These are phyloP conservation scores for Jacaranda copaia DNA, from an alignment of 257 asterid species.

Conservation along the genomic window DNA sequence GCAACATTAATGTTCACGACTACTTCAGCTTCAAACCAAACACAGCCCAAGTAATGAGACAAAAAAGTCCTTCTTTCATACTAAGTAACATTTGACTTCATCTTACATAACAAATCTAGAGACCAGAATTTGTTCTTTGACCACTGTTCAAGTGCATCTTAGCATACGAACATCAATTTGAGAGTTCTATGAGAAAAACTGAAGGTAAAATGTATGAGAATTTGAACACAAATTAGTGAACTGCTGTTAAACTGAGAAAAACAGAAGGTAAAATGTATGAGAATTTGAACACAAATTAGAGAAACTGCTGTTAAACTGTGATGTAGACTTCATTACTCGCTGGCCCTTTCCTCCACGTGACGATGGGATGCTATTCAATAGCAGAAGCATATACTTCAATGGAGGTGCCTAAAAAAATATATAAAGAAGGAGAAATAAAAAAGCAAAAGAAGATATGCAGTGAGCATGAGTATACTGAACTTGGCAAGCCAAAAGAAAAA, in stretches of 20 bases:
- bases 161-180: background rate
- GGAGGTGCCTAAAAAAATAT: constrained; percentile 35
- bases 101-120: background rate
- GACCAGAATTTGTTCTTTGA: constrained; percentile 4
- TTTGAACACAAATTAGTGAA: background rate
- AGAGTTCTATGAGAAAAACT: background rate
- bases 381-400: constrained; percentile 26
- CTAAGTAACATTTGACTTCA: background rate
- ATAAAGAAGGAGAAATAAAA: background rate
- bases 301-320: background rate
- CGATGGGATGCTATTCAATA: constrained; percentile 15
- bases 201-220: constrained; percentile 10
- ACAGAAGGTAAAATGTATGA: background rate
- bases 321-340: constrained; percentile 8
- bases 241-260: constrained; percentile 1
- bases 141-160: no score
- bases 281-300: constrained; percentile 8
- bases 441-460: constrained; percentile 23
- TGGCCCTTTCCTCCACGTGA: constrained; percentile 19
- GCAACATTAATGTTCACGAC: no score
- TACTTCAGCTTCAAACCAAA: no score
- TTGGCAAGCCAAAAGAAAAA: background rate
- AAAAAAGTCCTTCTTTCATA: background rate
- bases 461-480: background rate
- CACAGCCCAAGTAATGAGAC: no score